phyloP scores from a whole-genome alignment of 2,329 filamentous ascomycete genomes.

The Colletotrichum sp. region DNA sequence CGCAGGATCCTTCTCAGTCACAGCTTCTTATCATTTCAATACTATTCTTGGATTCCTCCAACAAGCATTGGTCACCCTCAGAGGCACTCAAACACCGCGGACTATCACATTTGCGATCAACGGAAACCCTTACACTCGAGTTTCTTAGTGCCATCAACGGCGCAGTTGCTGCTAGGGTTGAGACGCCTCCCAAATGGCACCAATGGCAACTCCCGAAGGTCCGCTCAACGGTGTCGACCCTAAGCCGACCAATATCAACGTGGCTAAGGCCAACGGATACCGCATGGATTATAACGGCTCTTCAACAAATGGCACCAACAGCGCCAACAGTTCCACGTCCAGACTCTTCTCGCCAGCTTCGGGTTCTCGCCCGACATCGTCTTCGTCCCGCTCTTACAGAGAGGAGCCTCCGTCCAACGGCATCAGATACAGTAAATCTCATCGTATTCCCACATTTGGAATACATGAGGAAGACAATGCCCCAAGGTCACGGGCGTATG shows the following conservation, averaged over 20 bases:
- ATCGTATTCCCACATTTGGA: slow-evolving; percentile 30
- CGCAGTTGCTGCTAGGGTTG: background rate
- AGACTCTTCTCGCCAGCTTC: slow-evolving; percentile 12
- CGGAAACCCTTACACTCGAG: background rate
- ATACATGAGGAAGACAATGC: slow-evolving; percentile 37
- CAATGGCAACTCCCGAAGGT: slow-evolving; percentile 2
- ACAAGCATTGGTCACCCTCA: background rate
- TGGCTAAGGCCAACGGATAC: slow-evolving; percentile 8
- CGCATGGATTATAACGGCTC: background rate
- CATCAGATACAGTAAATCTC: slow-evolving; percentile 23
- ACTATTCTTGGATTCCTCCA: background rate
- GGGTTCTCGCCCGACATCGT: slow-evolving; percentile 11
- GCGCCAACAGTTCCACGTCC: slow-evolving; percentile 1
- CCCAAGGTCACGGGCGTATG: slow-evolving; percentile 35
- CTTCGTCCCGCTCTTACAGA: slow-evolving; percentile 15
- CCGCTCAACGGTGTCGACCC: background rate
- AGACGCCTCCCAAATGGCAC: slow-evolving; percentile 4
- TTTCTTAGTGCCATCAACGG: background rate
- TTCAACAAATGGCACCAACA: background rate
- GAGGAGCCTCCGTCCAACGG: slow-evolving; percentile 21
- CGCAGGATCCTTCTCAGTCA: background rate
- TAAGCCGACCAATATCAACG: background rate
- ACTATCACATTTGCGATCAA: background rate
- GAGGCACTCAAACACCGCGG: background rate
- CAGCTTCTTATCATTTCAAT: background rate